Evolutionary conservation across 2,329 filamentous ascomycete genomes (phyloP).

Genomic region (Talaromyces sp.): DNA sequence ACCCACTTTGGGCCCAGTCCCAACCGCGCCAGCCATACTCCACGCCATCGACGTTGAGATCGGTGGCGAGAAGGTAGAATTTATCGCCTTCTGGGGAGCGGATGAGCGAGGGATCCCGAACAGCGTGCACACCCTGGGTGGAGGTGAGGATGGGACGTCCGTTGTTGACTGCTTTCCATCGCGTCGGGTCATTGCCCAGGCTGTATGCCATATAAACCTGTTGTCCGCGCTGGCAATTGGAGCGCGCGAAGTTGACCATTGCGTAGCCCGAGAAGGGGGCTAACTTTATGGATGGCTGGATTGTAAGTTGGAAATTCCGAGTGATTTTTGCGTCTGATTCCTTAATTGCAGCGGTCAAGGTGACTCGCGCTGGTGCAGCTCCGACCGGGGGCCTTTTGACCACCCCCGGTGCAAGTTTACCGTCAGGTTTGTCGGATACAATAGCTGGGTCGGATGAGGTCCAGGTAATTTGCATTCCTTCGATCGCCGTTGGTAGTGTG

Average conservation of each 20-base stretch:
- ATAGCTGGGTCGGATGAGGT: neutral
- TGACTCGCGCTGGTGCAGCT: neutral
- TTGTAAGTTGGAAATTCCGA: neutral
- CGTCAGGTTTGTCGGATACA: constrained; percentile 1
- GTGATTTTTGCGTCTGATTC: neutral
- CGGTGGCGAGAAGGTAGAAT: neutral
- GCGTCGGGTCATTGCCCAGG: neutral
- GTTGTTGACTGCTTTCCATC: constrained; percentile 4
- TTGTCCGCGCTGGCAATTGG: neutral
- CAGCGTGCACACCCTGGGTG: neutral
- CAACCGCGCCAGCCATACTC: constrained; percentile 1
- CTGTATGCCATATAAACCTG: constrained; percentile 5
- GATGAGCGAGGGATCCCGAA: neutral
- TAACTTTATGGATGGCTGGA: neutral
- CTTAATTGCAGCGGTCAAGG: neutral
- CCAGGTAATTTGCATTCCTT: neutral
- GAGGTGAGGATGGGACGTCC: neutral
- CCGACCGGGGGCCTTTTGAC: neutral
- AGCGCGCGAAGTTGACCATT: constrained; percentile 5
- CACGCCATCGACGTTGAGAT: neutral
- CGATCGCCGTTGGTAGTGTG: neutral
- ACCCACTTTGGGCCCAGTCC: constrained; percentile 5
- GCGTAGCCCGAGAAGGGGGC: neutral
- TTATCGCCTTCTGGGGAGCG: constrained; percentile 2
- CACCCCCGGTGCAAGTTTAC: neutral